Conservation (phyloP, 306 rosid species). For the Gleditsia sinensis region DNA sequence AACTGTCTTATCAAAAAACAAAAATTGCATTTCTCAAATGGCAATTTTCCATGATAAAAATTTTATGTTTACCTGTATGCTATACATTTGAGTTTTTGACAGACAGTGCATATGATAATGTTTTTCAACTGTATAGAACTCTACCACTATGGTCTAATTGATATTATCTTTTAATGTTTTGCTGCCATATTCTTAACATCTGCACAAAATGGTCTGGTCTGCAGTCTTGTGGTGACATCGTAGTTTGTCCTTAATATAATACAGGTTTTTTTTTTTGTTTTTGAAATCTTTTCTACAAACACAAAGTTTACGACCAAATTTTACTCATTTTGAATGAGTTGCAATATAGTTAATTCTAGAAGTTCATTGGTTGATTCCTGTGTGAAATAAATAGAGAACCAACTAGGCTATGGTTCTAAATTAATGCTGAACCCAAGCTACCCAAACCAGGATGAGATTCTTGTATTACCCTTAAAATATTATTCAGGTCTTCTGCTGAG, state of each 20-base stretch:
- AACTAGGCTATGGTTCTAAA: not conserved
- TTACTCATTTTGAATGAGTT: not conserved
- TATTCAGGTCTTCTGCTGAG: constrained; percentile 21
- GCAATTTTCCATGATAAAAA: constrained; percentile 5
- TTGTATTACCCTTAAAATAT: not conserved
- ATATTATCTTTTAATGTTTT: not conserved
- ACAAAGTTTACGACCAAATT: constrained; percentile 9
- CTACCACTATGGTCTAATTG: not conserved
- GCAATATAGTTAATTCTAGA: too few relatives aligned
- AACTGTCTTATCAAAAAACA: constrained; percentile 16
- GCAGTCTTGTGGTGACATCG: not conserved
- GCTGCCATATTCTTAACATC: not conserved
- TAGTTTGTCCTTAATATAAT: not conserved
- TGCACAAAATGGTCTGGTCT: not conserved
- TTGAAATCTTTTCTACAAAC: not conserved
- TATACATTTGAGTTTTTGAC: not conserved
- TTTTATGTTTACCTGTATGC: not conserved
- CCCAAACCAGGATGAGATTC: not conserved
- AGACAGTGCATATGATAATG: not conserved
- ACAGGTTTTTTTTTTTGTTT: not conserved
- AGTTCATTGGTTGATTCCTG: not conserved
- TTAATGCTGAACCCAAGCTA: not conserved
- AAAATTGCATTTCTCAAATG: constrained; percentile 11
- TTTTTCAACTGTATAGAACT: constrained; percentile 6
- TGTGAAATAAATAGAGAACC: not conserved